Percentiles rank a stretch among this genome's conserved stretches.
Evolutionary conservation across 1,139 yeast species (phyloP).

Genomic region (Yueomyces sp.): DNA sequence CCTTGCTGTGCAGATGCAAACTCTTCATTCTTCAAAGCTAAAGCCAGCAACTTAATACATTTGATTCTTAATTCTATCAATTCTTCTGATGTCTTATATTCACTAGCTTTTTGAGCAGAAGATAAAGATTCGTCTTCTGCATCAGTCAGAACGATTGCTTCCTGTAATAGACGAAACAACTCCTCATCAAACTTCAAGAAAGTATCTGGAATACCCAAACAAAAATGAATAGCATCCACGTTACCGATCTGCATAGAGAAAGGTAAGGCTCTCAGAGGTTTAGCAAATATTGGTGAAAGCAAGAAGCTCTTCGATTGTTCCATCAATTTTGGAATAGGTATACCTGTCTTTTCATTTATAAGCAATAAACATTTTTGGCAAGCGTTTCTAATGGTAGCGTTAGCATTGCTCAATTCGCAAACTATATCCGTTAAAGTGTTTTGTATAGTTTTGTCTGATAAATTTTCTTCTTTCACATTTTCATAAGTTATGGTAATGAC

Average conservation of each 20-base stretch:
- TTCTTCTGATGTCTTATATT: conserved; percentile 80
- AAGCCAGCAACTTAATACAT: conserved; percentile 70
- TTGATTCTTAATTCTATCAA: conserved; percentile 77
- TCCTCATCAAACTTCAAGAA: conserved; percentile 84
- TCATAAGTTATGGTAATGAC: conserved; percentile 30
- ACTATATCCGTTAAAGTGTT: conserved; percentile 79
- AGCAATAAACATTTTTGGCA: conserved; percentile 61
- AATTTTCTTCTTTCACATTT: conserved; percentile 36
- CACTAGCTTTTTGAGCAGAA: conserved; percentile 73
- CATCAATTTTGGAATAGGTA: conserved; percentile 62
- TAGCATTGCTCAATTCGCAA: conserved; percentile 84
- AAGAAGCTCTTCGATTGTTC: conserved; percentile 73
- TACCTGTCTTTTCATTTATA: conserved; percentile 56
- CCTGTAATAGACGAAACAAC: conserved; percentile 67
- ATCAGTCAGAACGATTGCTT: conserved; percentile 88
- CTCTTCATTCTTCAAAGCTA: conserved; percentile 74
- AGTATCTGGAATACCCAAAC: conserved; percentile 68
- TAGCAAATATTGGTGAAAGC: conserved; percentile 88
- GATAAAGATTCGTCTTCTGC: conserved; percentile 95
- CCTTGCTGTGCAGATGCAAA: conserved; percentile 69
- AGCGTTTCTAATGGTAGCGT: conserved; percentile 67
- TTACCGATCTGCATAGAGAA: conserved; percentile 98
- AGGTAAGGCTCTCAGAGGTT: conserved; percentile 91
- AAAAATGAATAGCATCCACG: conserved; percentile 89
- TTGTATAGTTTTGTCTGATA: conserved; percentile 60